A percentile compares a stretch with the other conserved stretches of the same genome.
Evolutionary conservation across 768 basidiomycete genomes (phyloP).

Genomic region (Lentinula raphanica): DNA sequence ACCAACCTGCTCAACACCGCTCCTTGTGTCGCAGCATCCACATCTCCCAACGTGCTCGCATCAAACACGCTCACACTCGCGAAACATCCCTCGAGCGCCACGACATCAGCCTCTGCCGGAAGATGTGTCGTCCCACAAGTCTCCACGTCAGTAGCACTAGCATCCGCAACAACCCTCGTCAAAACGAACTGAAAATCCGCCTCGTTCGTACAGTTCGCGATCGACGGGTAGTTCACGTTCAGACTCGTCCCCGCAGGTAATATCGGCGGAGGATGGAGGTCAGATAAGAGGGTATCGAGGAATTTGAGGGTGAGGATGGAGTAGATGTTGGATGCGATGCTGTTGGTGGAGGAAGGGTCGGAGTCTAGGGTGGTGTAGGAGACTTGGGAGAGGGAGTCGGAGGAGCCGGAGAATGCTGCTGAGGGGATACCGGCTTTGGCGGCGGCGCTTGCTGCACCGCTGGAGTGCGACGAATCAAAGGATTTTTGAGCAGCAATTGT

Average conservation of each 20-base stretch:
- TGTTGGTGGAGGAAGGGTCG: conserved; percentile 26
- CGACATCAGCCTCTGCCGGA: conserved; percentile 37
- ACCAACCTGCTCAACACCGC: conserved; percentile 31
- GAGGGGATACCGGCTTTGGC: conserved; percentile 45
- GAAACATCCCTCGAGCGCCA: conserved; percentile 33
- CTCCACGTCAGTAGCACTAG: conserved; percentile 31
- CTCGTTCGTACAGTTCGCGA: conserved; percentile 30
- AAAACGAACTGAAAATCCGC: conserved; percentile 38
- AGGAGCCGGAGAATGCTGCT: conserved; percentile 38
- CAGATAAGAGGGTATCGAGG: conserved; percentile 25
- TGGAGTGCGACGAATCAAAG: no score
- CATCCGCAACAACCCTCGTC: conserved; percentile 30
- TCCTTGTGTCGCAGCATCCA: conserved; percentile 34
- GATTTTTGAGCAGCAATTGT: no score
- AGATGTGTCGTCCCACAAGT: conserved; percentile 40
- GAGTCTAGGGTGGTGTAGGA: conserved; percentile 46
- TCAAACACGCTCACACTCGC: conserved; percentile 43
- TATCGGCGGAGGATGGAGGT: conserved; percentile 21
- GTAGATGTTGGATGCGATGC: conserved; percentile 36
- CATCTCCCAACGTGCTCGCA: conserved; percentile 39
- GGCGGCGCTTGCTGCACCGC: conserved; percentile 46
- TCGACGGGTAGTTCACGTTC: conserved; percentile 48
- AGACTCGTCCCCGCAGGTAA: conserved; percentile 37
- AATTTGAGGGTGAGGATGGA: conserved; percentile 38
- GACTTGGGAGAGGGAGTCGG: conserved; percentile 33